Percentiles rank a stretch among this genome's conserved stretches.
phyloP scores from a whole-genome alignment of 1,139 yeast species.

The Pichia sp. region DNA sequence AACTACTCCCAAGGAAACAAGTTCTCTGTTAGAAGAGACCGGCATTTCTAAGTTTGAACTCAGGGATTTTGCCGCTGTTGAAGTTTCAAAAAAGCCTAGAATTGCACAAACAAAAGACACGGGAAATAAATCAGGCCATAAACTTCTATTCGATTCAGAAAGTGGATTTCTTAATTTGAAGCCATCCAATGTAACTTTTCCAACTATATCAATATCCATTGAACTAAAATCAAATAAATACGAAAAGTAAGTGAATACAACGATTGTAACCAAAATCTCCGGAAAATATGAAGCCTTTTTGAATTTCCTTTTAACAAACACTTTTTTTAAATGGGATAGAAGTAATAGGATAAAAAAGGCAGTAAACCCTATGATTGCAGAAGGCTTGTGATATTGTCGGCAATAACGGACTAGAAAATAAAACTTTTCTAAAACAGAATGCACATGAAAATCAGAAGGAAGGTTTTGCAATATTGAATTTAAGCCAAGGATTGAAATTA shows the following conservation, averaged over 20 bases:
- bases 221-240: constrained; percentile 40
- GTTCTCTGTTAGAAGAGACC: constrained; percentile 65
- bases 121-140: constrained; percentile 38
- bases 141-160: constrained; percentile 26
- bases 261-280: constrained; percentile 72
- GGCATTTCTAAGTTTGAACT: constrained; percentile 62
- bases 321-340: constrained; percentile 36
- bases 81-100: constrained; percentile 87
- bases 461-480: constrained; percentile 29
- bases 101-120: constrained; percentile 73
- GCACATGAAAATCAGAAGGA: constrained; percentile 43
- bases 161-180: constrained; percentile 43
- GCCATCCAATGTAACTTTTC: constrained; percentile 43
- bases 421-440: constrained; percentile 70
- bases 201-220: constrained; percentile 60
- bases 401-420: constrained; percentile 42
- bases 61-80: constrained; percentile 81
- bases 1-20: constrained; percentile 75
- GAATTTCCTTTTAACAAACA: constrained; percentile 23
- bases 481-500: constrained; percentile 67
- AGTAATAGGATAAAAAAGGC: constrained; percentile 39
- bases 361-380: constrained; percentile 42
- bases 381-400: constrained; percentile 36
- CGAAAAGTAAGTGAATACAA: constrained; percentile 53
- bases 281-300: constrained; percentile 53